Base-by-base conservation (phyloP, 345 rosid species). In the Salix udensis region DNA sequence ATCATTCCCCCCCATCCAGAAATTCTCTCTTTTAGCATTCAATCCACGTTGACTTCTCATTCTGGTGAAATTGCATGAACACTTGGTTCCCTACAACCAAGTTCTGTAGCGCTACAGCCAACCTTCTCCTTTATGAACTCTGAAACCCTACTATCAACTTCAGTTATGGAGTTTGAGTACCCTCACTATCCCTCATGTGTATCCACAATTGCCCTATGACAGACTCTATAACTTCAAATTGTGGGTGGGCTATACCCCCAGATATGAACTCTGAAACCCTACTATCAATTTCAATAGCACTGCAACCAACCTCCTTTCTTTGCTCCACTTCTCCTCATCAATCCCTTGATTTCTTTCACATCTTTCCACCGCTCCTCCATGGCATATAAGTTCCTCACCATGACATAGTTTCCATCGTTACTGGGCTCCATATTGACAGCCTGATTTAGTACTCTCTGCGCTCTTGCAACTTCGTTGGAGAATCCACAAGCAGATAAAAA, bases 221-320 rank as follows among this genome's bases (percentile, higher is more conserved):
- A 14, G 79, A 71, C 30, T 74, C 78, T 31, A 89, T 81, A 46
- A 39, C 14, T 66, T 78, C 81, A 85, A 85, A 81, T 34, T 68
- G 67, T 18, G 85, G 81, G 62, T 88, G 89, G 40, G 71, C 69
- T 80, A 83, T 83, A 72, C 87, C 87, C 72, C 96, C 96, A 70
- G 94, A 86, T 48, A 88, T 77, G 71, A 91, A 91, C 84, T 90
- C 91, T 1, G 85, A 88, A 78, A 88, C 89, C 40, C 64, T 68
- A 74, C 82, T 82, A 72, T 84, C 80, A 71, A 91, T 65, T 83
- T 93, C 94, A 76, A 91, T 87, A 69, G 81, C 77, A 78, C 98
- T 93, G 77, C 89, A 85, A 18, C 98, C 94, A 6, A 84, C 89
- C 78, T 89, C 93, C 79, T 93, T 93, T 89, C 82, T 79, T 88